These are phyloP conservation scores for Colletotrichum sp. DNA, from an alignment of 2,329 filamentous ascomycete species.

Conservation along the genomic window DNA sequence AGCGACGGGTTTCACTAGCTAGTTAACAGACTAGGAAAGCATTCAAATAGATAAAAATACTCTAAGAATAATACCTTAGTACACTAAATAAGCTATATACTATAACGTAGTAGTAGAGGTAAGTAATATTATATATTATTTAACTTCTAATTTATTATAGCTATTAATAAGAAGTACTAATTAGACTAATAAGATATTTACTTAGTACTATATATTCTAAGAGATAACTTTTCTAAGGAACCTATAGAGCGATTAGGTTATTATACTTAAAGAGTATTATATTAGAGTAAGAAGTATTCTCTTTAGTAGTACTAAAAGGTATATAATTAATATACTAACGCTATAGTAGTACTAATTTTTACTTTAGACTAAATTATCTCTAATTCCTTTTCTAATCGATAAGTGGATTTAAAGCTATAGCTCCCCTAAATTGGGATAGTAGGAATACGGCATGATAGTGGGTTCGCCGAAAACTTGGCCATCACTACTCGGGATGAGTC, in stretches of 20 bases:
- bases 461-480: neutral
- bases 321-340: accelerated
- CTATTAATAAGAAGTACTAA: too few species aligned
- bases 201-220: accelerated
- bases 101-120: neutral
- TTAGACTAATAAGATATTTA: neutral
- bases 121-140: accelerated
- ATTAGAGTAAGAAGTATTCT: neutral
- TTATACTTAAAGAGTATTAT: too few species aligned
- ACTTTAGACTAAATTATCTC: neutral
- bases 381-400: accelerated
- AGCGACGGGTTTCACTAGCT: neutral
- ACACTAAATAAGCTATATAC: neutral
- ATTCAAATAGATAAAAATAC: neutral
- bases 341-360: neutral
- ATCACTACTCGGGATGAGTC: neutral
- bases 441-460: neutral
- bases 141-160: too few species aligned
- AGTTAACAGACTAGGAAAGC: neutral
- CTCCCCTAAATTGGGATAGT: too few species aligned
- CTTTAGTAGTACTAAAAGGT: neutral
- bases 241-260: too few species aligned
- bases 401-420: neutral
- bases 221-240: neutral
- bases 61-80: neutral